Percentiles rank a stretch among this genome's conserved stretches.
phyloP scores from a whole-genome alignment of 371 early-diverging fungal species.

The Lichtheimia corymbifera region DNA sequence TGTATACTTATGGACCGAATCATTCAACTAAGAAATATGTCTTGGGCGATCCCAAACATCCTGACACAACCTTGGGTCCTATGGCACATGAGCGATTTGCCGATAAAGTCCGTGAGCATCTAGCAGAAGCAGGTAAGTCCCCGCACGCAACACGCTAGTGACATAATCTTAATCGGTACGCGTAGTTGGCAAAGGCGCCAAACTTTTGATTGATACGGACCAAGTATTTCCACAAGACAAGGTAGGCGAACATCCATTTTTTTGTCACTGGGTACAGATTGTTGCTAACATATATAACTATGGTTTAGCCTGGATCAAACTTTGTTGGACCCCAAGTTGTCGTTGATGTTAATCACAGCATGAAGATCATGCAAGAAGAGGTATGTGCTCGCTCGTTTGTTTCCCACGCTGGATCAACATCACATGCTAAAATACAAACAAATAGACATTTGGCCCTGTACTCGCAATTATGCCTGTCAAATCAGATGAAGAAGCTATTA shows the following conservation, averaged over 20 bases:
- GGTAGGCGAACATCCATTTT: conserved; percentile 24
- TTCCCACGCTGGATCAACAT: background rate
- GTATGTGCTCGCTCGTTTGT: conserved; percentile 13
- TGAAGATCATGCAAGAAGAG: conserved; percentile 84
- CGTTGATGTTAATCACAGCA: conserved; percentile 70
- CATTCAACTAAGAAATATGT: conserved; percentile 35
- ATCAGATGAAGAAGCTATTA: conserved; percentile 77
- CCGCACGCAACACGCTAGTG: too few relatives aligned
- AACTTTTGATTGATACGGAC: conserved; percentile 59
- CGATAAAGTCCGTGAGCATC: conserved; percentile 67
- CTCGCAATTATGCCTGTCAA: conserved; percentile 75
- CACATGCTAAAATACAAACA: background rate
- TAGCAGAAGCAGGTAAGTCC: conserved; percentile 69
- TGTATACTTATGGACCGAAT: background rate
- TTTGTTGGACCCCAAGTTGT: conserved; percentile 82
- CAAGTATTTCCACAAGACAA: conserved; percentile 62
- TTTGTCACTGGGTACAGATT: background rate
- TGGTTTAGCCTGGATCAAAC: conserved; percentile 51
- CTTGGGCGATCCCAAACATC: conserved; percentile 71
- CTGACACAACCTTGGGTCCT: conserved; percentile 76
- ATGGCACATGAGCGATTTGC: conserved; percentile 75
- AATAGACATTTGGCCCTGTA: conserved; percentile 81
- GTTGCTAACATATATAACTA: too few relatives aligned
- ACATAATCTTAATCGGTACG: background rate
- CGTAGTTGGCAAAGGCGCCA: conserved; percentile 68